Evolutionary conservation across 2,329 filamentous ascomycete species (phyloP), one percentile per base, ranked within the genome.

Genomic region (Fusarium gaditjirri): DNA sequence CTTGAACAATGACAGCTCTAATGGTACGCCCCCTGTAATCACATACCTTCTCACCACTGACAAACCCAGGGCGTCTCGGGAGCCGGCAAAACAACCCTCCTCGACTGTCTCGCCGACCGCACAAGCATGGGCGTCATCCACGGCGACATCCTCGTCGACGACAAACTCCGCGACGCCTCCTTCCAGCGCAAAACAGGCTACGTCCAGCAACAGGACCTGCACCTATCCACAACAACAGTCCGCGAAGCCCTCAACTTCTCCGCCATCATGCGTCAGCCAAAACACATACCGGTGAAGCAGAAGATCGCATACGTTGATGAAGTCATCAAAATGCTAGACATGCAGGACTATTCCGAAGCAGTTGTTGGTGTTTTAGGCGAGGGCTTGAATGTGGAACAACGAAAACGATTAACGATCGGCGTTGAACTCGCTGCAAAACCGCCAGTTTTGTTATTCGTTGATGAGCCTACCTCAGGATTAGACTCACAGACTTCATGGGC

Each of bases 181-280:
- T 97, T 97, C 86, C 94, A 96, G 79, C 90, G 94, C 59, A 95
- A 94, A 82, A 95, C 93, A 0, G 94, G 94, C 46, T 96, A 96
- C 74, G 94, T 94, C 29, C 93, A 96, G 77, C 94, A 97, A 79
- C 93, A 96, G 77, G 94, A 97, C 86, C 86, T 97, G 4, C 94
- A 97, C 79, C 84, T 95, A 17, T 86, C 90, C 19, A 96, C 93
- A 0, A 90, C 91, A 1, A 97, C 94, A 1, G 94, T 97, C 31
- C 90, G 94, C 64, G 94, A 97, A 81, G 93, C 93, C 7, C 86
- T 97, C 38, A 89, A 89, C 71, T 97, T 97, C 81, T 94, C 91
- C 73, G 94, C 94, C n/a, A 80, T 94, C 9, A 90, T 97, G 44
- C 91, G 94, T 61, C 94, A 97, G 74, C 93, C 94, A 1, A 88